Evolutionary conservation across 352 stramenopile species (phyloP).

Genomic region (Pythium angustatum): DNA sequence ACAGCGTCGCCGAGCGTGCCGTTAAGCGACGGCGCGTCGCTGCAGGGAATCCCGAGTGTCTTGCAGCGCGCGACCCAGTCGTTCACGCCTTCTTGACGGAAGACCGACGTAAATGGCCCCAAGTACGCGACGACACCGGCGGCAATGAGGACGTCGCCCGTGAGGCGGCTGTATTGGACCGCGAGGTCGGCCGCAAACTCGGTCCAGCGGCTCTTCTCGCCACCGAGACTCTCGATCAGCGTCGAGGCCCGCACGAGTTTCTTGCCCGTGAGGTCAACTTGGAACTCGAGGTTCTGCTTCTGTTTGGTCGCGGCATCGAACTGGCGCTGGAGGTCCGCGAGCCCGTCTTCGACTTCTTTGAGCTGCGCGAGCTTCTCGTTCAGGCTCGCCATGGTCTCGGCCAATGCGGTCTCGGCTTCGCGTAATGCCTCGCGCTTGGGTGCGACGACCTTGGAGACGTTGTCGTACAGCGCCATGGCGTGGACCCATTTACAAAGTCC

Average conservation of each 20-base stretch:
- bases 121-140: constrained; percentile 93
- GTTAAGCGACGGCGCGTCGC: constrained; percentile 83
- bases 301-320: constrained; percentile 89
- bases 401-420: constrained; percentile 82
- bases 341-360: constrained; percentile 90
- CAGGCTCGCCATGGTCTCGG: constrained; percentile 88
- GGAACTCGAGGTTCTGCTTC: constrained; percentile 91
- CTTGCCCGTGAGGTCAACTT: constrained; percentile 93
- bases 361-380: constrained; percentile 91
- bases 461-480: constrained; percentile 93
- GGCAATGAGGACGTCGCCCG: constrained; percentile 91
- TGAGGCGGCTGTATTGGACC: constrained; percentile 87
- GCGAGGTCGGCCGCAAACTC: constrained; percentile 85
- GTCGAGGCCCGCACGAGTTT: constrained; percentile 92
- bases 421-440: constrained; percentile 90
- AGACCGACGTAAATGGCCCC: constrained; percentile 92
- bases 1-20: constrained; percentile 91
- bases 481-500: constrained; percentile 94
- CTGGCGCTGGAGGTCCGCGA: constrained; percentile 84
- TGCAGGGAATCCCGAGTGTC: constrained; percentile 77
- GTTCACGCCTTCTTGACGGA: constrained; percentile 70
- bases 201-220: constrained; percentile 92
- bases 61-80: constrained; percentile 84
- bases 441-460: constrained; percentile 91
- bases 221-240: constrained; percentile 91